These are phyloP conservation scores for Hypomontagnella submonticulosa DNA, from an alignment of 495 filamentous ascomycete species.

Conservation along the genomic window DNA sequence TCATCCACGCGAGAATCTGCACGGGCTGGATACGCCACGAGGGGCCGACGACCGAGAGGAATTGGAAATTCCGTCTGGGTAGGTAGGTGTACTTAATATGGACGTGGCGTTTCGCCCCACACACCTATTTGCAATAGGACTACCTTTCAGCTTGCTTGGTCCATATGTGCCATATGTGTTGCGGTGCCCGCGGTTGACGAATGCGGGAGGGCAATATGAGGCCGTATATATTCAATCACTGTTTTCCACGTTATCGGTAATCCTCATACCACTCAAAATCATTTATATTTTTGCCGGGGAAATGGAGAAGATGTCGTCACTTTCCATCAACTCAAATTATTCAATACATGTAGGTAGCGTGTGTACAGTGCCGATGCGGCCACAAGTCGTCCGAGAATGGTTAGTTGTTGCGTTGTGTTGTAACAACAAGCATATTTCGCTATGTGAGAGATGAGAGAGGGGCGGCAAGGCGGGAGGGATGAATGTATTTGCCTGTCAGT, in stretches of 20 bases:
- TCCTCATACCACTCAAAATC: background rate
- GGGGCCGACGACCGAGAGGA: slow-evolving; percentile 44
- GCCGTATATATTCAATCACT: slow-evolving; percentile 34
- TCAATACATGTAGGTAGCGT: slow-evolving; percentile 8
- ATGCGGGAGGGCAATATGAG: slow-evolving; percentile 23
- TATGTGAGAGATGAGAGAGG: too few species aligned
- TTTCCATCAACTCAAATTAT: slow-evolving; percentile 27
- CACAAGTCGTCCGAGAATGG: slow-evolving; percentile 26
- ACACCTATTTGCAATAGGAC: slow-evolving; percentile 13
- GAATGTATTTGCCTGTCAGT: slow-evolving; percentile 27
- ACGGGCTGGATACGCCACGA: slow-evolving; percentile 43
- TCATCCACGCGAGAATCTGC: slow-evolving; percentile 47
- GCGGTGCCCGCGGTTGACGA: slow-evolving; percentile 40
- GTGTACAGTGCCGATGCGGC: slow-evolving; percentile 19
- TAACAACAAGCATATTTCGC: slow-evolving; percentile 25
- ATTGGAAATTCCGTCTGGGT: slow-evolving; percentile 46
- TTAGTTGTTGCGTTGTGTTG: slow-evolving; percentile 32
- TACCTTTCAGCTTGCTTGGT: slow-evolving; percentile 20
- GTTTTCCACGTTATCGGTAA: slow-evolving; percentile 41
- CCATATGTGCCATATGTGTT: background rate
- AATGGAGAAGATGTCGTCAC: slow-evolving; percentile 38
- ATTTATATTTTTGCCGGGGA: slow-evolving; percentile 11
- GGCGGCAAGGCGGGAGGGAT: slow-evolving; percentile 16
- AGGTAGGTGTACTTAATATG: slow-evolving; percentile 38
- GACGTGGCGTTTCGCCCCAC: slow-evolving; percentile 41